A percentile compares a stretch with the other conserved stretches of the same genome.
phyloP scores from a whole-genome alignment of 768 basidiomycete genomes.

The Mycena galopus region DNA sequence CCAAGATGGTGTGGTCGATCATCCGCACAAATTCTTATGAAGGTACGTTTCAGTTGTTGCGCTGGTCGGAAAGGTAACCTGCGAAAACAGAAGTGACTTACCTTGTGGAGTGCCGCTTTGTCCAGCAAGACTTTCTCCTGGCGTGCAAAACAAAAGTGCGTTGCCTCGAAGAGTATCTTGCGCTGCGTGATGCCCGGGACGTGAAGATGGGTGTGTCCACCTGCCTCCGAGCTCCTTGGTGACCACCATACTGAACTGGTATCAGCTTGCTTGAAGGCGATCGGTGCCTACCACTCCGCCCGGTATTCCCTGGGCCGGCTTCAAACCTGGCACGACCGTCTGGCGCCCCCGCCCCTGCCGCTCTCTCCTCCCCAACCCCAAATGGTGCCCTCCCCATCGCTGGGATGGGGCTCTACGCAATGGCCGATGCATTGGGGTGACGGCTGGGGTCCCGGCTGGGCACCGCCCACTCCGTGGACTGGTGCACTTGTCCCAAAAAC shows the following conservation, averaged over 20 bases:
- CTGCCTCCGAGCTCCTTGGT: too few species aligned
- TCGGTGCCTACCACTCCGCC: background rate
- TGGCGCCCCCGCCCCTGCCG: background rate
- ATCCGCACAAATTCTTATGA: background rate
- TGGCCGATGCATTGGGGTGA: too few species aligned
- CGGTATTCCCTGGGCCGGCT: background rate
- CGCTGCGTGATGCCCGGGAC: too few species aligned
- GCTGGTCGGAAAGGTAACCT: background rate
- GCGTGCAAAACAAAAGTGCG: background rate
- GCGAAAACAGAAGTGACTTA: background rate
- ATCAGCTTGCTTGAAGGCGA: background rate
- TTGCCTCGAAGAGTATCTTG: background rate
- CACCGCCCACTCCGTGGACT: too few species aligned
- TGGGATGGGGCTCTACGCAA: too few species aligned
- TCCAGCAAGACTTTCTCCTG: background rate
- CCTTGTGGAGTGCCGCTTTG: background rate
- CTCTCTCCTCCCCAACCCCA: too few species aligned
- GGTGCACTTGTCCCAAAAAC: too few species aligned
- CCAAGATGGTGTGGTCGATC: background rate
- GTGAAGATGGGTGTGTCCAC: too few species aligned
- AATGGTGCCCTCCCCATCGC: too few species aligned
- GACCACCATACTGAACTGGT: background rate
- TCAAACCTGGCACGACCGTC: background rate
- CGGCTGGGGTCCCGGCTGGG: too few species aligned
- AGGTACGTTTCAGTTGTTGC: background rate